Evolutionary conservation across 371 early-diverging fungal species (phyloP).

Genomic region (Mucor irregularis): DNA sequence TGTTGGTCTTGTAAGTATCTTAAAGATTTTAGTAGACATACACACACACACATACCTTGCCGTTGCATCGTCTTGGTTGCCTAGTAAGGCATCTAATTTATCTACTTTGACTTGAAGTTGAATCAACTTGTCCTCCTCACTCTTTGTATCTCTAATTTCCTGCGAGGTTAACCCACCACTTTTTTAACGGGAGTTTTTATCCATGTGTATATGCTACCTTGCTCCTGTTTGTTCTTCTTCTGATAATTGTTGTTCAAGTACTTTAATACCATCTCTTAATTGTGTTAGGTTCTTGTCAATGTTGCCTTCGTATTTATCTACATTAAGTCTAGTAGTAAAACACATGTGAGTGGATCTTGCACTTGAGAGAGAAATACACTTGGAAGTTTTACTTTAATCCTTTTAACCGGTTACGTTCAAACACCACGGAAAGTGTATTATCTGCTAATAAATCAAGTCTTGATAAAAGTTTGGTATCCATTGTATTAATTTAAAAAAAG

Average conservation of each 20-base stretch:
- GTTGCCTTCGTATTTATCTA: constrained; percentile 57
- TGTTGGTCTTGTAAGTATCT: too few species aligned
- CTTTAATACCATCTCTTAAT: constrained; percentile 55
- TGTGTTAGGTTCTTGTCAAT: constrained; percentile 59
- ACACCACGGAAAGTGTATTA: constrained; percentile 59
- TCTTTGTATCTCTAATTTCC: constrained; percentile 51
- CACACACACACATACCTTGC: too few species aligned
- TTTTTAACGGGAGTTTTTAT: too few species aligned
- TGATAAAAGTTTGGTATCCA: constrained; percentile 59
- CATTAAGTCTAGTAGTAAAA: constrained; percentile 43
- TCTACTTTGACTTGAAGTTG: constrained; percentile 64
- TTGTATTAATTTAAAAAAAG: constrained; percentile 12
- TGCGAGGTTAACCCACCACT: too few species aligned
- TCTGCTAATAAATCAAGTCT: constrained; percentile 60
- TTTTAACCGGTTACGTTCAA: constrained; percentile 63
- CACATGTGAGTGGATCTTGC: not conserved
- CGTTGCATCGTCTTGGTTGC: constrained; percentile 48
- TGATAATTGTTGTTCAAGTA: constrained; percentile 62
- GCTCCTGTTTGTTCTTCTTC: constrained; percentile 60
- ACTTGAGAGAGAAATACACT: too few species aligned
- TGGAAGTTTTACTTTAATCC: constrained; percentile 48
- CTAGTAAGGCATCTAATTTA: constrained; percentile 58
- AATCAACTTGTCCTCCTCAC: constrained; percentile 61
- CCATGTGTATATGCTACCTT: too few species aligned
- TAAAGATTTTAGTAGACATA: too few species aligned